Base-by-base conservation (phyloP, 2,329 filamentous ascomycete species). In the Fusarium longipes region DNA sequence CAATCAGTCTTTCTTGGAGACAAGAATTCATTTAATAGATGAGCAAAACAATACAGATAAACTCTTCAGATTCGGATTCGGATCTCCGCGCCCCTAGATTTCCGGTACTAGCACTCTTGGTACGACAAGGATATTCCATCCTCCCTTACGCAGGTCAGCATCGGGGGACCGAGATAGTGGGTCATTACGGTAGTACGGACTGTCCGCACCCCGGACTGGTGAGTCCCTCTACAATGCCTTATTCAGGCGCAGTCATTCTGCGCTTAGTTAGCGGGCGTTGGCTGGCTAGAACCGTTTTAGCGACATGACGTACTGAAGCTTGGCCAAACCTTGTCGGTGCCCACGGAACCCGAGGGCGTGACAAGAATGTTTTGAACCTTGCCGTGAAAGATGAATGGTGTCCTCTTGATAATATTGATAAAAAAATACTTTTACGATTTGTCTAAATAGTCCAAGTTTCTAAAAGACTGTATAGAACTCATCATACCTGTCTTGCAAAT, bases 121-220 rank as follows among this genome's bases (percentile, higher is more conserved):
- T 12, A 12, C 25, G 6, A 8, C 40, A 25, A 20, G 32, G 22
- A 18, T 11, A 6, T 25, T 25, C n/a, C 10, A 24, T 33, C 18
- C 6, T 27, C 3, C 5, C 4, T 24, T 22, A 20, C 12, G 12
- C 22, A 10, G 20, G 30, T 45, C 32, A 43, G 36, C 18, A 52
- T 32, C 30, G 25, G 33, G 48, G 27, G 22, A 36, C 56, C 56
- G 58, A 61, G 42, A 30, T 5, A 61, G 47, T 8, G 39, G 56
- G 32, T 24, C 24, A 1, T 4, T 35, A n/a, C 58, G 58, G 58
- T 17, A 24, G n/a, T 52, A 61, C 58, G 56, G 58, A 61, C 47
- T 17, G 39, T 61, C 58, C 58, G 58, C 44, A 30, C n/a, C 17
- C 58, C 47, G 57, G 39, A 1, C 29, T 17, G 43, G 32, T n/a